Evolutionary conservation across 331 rosid species (phyloP), one percentile per base, ranked within the genome.

Genomic region (Acacia concinna): DNA sequence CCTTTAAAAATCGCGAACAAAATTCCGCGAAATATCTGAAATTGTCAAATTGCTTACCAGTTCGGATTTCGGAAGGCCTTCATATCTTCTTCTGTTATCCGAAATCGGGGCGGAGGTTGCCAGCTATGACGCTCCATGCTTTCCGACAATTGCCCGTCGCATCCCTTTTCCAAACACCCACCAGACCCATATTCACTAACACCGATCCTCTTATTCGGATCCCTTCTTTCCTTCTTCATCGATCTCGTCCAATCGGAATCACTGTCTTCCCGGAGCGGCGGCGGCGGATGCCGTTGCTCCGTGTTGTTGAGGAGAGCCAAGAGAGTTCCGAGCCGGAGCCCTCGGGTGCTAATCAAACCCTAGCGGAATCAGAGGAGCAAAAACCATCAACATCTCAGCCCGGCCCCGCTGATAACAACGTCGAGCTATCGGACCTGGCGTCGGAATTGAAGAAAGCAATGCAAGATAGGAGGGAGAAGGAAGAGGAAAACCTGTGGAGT

Each of bases 401-500:
- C 8, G 37, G 21, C 14, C 37, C 56, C 6, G 38, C 21, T 7
- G 70, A 74, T 23, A 38, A 40, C 27, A 15, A 30, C 68, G 28
- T 31, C 20, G 57, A 74, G 69, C 27, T 74, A 18, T 40, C 84
- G 27, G 87, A 93, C 34, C 35, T 94, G 79, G 96, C 94, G 9
- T 75, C 87, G 80, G 94, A 91, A 66, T 84, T 94, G 60, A 93
- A 87, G 93, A 87, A 85, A 86, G 97, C 91, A 6, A 88, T 90
- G 93, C 85, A 84, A 81, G 87, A 89, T 83, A 84, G 86, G 82
- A 91, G 91, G 84, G 90, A 85, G 51, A 68, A 78, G 74, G 86
- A 77, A 67, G 89, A 30, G 70, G 84, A 84, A 4, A 92, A 78
- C 46, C 66, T 94, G 64, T 68, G 81, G 73, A 80, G 87, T 23